Base-by-base conservation (phyloP, 1,284 basidiomycete species). In the Rhodotorula sp. region DNA sequence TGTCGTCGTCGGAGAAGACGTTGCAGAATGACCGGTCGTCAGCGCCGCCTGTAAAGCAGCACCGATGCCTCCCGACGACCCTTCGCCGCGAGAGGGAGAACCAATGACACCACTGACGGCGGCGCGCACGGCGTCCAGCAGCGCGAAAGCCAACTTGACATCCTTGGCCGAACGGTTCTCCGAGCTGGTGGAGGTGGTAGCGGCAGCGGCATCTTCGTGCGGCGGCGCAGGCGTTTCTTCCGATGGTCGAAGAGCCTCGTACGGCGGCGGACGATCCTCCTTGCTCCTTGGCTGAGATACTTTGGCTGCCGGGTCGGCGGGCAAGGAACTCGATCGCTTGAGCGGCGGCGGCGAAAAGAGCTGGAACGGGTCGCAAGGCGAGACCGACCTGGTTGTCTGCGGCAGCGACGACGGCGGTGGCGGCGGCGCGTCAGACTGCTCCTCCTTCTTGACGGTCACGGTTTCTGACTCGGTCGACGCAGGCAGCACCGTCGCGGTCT, bases 121-220 rank as follows among this genome's bases (percentile, higher is more conserved):
- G 16, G 67, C 67, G 2, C 67, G 61, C 2, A 68, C 67, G 29
- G 67, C 67, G 48, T 68, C 67, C 21, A 68, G 67, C 34, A 68
- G 61, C 29, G 67, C 67, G 16, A 68, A 68, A 8, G 67, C 67
- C 39, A 68, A 62, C 39, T 59, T 63, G 10, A 49, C 49, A 49
- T 68, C 67, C 20, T 29, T 49, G 21, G 56, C 57, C 1, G 67
- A 59, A 34, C 66, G 66, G 5, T 31, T 18, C 23, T 26, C 34
- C 31, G 39, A 52, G 49, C 23, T 16, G 21, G 48, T 2, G 20
- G 14, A 6, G 34, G 57, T 21, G 26, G 52, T 16, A 3, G 48
- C 3, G 1, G 59, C 58, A 2, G 51, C 8, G 5, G 43, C 39
- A 5, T 49, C 5, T 8, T 43, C 39, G 39, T 43, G 39, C 39